Evolutionary conservation across 2,329 filamentous ascomycete species (phyloP), one percentile per base, ranked within the genome.

Genomic region (Botrytis porri): DNA sequence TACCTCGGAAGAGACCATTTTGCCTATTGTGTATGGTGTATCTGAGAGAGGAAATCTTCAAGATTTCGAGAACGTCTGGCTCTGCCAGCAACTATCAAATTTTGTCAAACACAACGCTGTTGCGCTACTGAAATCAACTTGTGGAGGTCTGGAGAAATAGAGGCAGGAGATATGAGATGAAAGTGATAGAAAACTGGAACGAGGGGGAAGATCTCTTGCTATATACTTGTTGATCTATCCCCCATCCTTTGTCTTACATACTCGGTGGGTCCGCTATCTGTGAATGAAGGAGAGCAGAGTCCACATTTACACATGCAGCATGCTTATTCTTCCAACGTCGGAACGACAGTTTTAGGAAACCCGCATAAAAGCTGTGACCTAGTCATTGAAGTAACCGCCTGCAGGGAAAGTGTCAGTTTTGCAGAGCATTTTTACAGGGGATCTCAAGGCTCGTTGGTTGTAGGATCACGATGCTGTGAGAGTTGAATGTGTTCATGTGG

Each of bases 291-390:
- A 67, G 25, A 60, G 43, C 8, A 43, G 51, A 67, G 20, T 39
- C 70, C 70, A 60, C 70, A 67, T 66, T 72, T 59, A 48, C 62
- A 71, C 39, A 69, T 67, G 70, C 32, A 51, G 65, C 39, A 69
- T 67, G 70, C 32, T 72, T 32, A 37, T n/a, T 29, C 25, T 67
- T 60, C 25, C 63, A 67, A 72, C 48, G 29, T 72, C 70, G 70
- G 63, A 48, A 72, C 16, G 32, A 29, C 35, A 39, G 14, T 32
- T 61, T 69, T 60, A 29, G 70, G 63, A 61, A 72, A 72, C 29
- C 70, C 70, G 63, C 54, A 69, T 41, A 10, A 29, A 63, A 63
- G 37, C 25, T 41, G 39, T 1, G 20, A 69, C 29, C 37, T 57
- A 45, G 70, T 69, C 25, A 20, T 61, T 12, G n/a, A 57, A 67